These are phyloP conservation scores for Phytophthora boehmeriae DNA, from an alignment of 352 stramenopile genomes.

Conservation along the genomic window DNA sequence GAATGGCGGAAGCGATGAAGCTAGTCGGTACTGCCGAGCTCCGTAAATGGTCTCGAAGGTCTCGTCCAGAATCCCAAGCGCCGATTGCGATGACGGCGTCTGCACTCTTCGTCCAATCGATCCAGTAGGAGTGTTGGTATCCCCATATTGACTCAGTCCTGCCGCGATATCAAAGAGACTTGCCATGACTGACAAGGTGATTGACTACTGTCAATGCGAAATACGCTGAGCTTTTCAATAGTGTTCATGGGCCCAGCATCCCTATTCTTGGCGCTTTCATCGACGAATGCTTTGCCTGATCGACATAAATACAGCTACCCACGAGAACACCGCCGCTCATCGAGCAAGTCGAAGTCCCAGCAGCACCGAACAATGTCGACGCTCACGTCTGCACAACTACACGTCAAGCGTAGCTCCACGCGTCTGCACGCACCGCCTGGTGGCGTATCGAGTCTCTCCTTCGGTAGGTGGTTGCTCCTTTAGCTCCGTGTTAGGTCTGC, in stretches of 20 bases:
- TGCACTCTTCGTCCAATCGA: constrained; percentile 3
- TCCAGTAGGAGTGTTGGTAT: background rate
- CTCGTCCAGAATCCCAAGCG: constrained; percentile 55
- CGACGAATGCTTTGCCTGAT: background rate
- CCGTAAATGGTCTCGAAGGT: constrained; percentile 59
- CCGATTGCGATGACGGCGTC: constrained; percentile 20
- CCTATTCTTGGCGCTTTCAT: constrained; percentile 20
- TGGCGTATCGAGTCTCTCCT: constrained; percentile 69
- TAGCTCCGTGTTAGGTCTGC: no score
- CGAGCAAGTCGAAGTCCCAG: constrained; percentile 7
- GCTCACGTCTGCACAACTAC: constrained; percentile 74
- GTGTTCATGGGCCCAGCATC: background rate
- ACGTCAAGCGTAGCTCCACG: constrained; percentile 82
- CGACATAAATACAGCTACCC: background rate
- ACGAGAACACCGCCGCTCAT: background rate
- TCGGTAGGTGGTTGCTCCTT: constrained; percentile 39
- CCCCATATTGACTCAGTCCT: constrained; percentile 51
- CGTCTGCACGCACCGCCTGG: constrained; percentile 71
- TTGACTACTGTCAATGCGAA: background rate
- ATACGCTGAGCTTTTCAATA: background rate
- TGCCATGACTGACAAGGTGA: constrained; percentile 25
- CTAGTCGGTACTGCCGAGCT: constrained; percentile 13
- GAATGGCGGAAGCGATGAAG: constrained; percentile 10
- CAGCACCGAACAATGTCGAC: constrained; percentile 57
- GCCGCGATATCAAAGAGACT: constrained; percentile 73